phyloP scores from a whole-genome alignment of 208 protist genomes.

The Trypanosoma melophagium region DNA sequence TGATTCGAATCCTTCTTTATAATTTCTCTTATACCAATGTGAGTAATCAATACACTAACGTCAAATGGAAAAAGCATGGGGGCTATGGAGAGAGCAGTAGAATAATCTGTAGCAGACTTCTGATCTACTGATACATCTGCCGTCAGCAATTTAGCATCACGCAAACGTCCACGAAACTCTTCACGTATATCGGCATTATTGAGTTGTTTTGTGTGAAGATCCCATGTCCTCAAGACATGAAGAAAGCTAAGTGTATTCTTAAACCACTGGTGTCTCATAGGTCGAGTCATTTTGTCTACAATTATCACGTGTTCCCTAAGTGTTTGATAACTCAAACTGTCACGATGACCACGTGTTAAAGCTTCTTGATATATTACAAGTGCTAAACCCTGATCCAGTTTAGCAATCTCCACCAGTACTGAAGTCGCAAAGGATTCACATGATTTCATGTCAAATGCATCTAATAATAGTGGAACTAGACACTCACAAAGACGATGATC shows the following conservation, averaged over 20 bases:
- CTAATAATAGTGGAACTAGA: conserved; percentile 23
- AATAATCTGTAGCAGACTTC: background rate
- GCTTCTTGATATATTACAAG: conserved; percentile 31
- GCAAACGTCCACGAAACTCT: conserved; percentile 9
- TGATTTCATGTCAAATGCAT: conserved; percentile 30
- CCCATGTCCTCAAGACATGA: conserved; percentile 8
- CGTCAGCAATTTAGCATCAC: conserved; percentile 4
- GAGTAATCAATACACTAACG: conserved; percentile 21
- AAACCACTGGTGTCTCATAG: conserved; percentile 24
- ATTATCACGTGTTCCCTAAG: conserved; percentile 18
- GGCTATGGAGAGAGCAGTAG: background rate
- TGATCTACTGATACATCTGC: background rate
- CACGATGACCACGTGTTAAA: background rate
- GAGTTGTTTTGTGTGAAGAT: background rate
- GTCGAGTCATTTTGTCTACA: background rate
- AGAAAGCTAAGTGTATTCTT: conserved; percentile 29
- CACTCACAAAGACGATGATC: conserved; percentile 26
- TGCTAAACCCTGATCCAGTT: conserved; percentile 17
- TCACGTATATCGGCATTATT: conserved; percentile 6
- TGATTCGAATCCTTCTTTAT: conserved; percentile 26
- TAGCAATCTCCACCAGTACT: conserved; percentile 18
- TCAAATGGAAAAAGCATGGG: conserved; percentile 38
- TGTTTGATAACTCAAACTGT: conserved; percentile 26
- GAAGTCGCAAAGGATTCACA: conserved; percentile 21
- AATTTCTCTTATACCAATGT: conserved; percentile 25